Conservation (phyloP, 2,329 filamentous ascomycete species). For the Cytospora mali region DNA sequence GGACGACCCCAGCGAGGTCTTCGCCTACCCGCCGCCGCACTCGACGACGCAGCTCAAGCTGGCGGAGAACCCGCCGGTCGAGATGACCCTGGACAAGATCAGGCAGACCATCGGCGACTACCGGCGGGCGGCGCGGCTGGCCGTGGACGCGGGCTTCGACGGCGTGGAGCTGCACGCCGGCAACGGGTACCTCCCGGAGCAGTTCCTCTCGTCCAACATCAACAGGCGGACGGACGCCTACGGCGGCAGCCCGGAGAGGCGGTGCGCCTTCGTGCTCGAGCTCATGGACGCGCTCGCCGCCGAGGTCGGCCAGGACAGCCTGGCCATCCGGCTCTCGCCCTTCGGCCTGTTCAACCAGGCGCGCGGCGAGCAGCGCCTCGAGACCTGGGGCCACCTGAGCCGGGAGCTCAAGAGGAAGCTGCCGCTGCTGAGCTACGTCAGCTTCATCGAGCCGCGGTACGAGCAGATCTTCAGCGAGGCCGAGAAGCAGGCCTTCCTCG, state of each 20-base stretch:
- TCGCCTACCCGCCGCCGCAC: conserved; percentile 18
- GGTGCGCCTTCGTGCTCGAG: conserved; percentile 54
- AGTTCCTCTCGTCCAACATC: conserved; percentile 56
- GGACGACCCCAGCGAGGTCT: conserved; percentile 22
- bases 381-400: conserved; percentile 58
- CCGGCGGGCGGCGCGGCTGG: conserved; percentile 40
- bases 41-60: conserved; percentile 13
- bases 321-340: conserved; percentile 57
- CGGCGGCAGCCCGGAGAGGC: conserved; percentile 58
- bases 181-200: conserved; percentile 50
- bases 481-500: conserved; percentile 32
- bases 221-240: conserved; percentile 59
- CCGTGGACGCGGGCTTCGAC: conserved; percentile 56
- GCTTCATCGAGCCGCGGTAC: conserved; percentile 57
- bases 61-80: conserved; percentile 20
- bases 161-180: conserved; percentile 46
- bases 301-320: conserved; percentile 52
- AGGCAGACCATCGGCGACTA: conserved; percentile 38
- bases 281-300: conserved; percentile 52
- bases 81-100: conserved; percentile 46
- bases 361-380: conserved; percentile 55
- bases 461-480: conserved; percentile 38
- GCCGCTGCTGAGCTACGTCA: conserved; percentile 58
- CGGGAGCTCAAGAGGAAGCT: conserved; percentile 46
- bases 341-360: conserved; percentile 54